Evolutionary conservation across 2,329 filamentous ascomycete species (phyloP).

Genomic region (Aureobasidium mangrovei): DNA sequence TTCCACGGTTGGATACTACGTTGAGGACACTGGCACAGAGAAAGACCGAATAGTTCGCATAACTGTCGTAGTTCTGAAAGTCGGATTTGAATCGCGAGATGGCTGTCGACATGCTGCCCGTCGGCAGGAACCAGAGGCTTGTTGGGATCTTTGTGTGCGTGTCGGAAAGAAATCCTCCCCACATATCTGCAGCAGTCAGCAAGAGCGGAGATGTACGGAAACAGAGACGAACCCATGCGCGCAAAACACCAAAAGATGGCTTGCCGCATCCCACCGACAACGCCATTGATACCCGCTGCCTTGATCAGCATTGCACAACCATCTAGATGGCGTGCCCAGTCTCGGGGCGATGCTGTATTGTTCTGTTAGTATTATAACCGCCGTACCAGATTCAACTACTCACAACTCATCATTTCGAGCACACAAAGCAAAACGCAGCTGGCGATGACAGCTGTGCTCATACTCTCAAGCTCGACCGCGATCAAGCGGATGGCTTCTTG

Average conservation of each 20-base stretch:
- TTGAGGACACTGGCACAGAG: constrained; percentile 41
- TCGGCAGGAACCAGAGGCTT: constrained; percentile 8
- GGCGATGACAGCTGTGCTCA: constrained; percentile 39
- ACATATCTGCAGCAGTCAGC: constrained; percentile 21
- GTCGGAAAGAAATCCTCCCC: constrained; percentile 47
- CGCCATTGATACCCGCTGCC: constrained; percentile 43
- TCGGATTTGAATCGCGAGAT: constrained; percentile 4
- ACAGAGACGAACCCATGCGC: constrained; percentile 41
- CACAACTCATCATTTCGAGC: constrained; percentile 40
- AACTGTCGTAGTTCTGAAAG: constrained; percentile 40
- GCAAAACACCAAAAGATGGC: constrained; percentile 52
- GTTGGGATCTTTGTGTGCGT: constrained; percentile 28
- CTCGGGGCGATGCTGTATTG: constrained; percentile 31
- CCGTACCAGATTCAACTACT: neutral
- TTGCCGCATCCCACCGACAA: constrained; percentile 43
- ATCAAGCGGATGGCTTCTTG: constrained; percentile 43
- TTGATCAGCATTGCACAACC: constrained; percentile 48
- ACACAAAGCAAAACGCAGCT: constrained; percentile 41
- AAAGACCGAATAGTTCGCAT: constrained; percentile 53
- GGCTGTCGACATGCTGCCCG: constrained; percentile 10
- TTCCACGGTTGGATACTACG: constrained; percentile 13
- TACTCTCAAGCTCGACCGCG: constrained; percentile 34
- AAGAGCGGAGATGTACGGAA: neutral
- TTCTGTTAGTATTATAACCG: neutral
- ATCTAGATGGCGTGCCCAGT: constrained; percentile 49